Evolutionary conservation across 352 stramenopile genomes (phyloP).

Genomic region (Pythium brachiatum): DNA sequence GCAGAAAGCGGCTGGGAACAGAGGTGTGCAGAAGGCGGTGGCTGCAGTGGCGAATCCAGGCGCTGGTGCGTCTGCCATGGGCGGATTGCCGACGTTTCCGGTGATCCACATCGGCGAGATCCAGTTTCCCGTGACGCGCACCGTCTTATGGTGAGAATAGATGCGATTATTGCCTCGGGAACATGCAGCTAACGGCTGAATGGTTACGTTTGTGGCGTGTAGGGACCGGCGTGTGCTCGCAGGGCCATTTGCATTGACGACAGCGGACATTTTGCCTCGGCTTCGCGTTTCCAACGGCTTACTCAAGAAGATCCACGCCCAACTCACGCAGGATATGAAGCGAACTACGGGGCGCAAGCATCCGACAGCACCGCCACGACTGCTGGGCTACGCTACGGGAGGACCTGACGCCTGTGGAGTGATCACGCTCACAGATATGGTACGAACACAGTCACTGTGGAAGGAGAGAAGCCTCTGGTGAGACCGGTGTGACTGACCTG

Average conservation of each 20-base stretch:
- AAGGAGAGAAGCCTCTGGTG: too few relatives aligned
- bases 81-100: constrained; percentile 7
- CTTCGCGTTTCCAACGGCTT: constrained; percentile 38
- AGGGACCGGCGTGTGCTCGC: constrained; percentile 66
- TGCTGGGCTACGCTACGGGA: constrained; percentile 33
- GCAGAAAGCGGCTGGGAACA: background rate
- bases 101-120: constrained; percentile 44
- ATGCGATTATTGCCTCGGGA: background rate
- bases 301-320: constrained; percentile 51
- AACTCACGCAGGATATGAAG: constrained; percentile 21
- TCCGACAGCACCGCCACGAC: constrained; percentile 1
- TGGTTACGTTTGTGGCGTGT: background rate
- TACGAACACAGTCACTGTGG: background rate
- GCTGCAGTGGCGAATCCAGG: background rate
- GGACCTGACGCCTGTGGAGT: background rate
- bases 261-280: constrained; percentile 45
- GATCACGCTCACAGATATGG: constrained; percentile 10
- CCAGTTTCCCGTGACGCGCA: constrained; percentile 64
- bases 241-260: constrained; percentile 34
- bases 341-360: background rate
- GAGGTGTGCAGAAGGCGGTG: background rate
- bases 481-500: background rate
- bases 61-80: background rate
- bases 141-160: constrained; percentile 56
- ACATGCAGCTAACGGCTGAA: background rate